Evolutionary conservation across 495 filamentous ascomycete species (phyloP).

Genomic region (Aspergillus egyptiacus): DNA sequence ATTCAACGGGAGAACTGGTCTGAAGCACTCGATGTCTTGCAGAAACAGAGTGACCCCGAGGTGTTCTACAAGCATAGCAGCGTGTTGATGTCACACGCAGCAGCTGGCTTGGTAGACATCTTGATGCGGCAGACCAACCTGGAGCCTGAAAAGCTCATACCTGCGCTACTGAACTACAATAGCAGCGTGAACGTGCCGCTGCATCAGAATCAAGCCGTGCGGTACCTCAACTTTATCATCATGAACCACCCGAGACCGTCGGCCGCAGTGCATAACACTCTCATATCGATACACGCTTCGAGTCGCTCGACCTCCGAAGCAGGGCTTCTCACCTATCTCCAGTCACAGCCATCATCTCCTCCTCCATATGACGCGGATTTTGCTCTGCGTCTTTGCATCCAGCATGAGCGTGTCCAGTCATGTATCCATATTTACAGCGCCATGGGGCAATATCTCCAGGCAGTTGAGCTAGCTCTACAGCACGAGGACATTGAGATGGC

Average conservation of each 20-base stretch:
- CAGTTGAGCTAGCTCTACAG: conserved; percentile 84
- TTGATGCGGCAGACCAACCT: conserved; percentile 87
- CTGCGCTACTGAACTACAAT: conserved; percentile 89
- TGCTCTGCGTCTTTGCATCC: conserved; percentile 89
- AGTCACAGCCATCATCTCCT: conserved; percentile 64
- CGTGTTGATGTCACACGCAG: conserved; percentile 86
- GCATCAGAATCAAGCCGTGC: conserved; percentile 82
- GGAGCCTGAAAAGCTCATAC: conserved; percentile 83
- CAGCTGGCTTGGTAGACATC: conserved; percentile 82
- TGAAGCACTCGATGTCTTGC: conserved; percentile 81
- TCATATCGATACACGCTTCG: conserved; percentile 93
- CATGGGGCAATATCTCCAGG: conserved; percentile 88
- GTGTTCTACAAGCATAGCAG: conserved; percentile 94
- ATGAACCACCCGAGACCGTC: conserved; percentile 77
- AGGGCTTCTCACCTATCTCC: conserved; percentile 79
- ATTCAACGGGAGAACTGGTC: conserved; percentile 91
- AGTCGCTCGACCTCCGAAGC: conserved; percentile 75
- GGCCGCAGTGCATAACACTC: conserved; percentile 92
- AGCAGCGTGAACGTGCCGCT: conserved; percentile 49
- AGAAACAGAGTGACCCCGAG: conserved; percentile 83
- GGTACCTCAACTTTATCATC: conserved; percentile 90
- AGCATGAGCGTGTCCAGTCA: conserved; percentile 83
- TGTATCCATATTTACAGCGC: conserved; percentile 94
- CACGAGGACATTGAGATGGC: conserved; percentile 87
- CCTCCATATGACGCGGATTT: conserved; percentile 94